Conservation (phyloP, 306 rosid species). For the Begonia fuchsioides region DNA sequence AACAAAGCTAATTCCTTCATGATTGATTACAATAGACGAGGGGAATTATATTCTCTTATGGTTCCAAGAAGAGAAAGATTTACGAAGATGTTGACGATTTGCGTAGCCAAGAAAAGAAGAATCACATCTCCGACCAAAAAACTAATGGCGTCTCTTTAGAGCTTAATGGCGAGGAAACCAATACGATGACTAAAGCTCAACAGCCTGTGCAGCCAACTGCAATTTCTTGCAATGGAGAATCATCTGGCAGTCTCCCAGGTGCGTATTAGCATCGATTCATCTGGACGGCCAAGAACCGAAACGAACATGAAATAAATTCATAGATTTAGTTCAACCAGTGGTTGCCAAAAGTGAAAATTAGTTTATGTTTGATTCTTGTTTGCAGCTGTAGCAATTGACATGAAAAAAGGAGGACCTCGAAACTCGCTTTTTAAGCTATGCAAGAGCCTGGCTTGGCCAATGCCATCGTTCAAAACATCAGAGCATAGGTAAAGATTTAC, state of each 20-base stretch:
- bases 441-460: slow-evolving; percentile 65
- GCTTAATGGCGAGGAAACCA: slow-evolving; percentile 13
- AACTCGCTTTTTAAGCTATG: slow-evolving; percentile 42
- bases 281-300: no score
- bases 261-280: no score
- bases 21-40: slow-evolving; percentile 30
- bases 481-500: slow-evolving; percentile 56
- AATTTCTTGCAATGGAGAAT: no score
- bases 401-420: slow-evolving; percentile 89
- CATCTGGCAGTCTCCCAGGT: no score
- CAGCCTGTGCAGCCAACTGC: slow-evolving; percentile 6
- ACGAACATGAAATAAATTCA: no score
- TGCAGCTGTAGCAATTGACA: slow-evolving; percentile 41
- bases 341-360: background rate
- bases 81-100: slow-evolving; percentile 11
- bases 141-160: slow-evolving; percentile 13
- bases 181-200: slow-evolving; percentile 15
- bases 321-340: no score
- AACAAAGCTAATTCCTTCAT: background rate
- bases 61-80: slow-evolving; percentile 45
- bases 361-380: background rate
- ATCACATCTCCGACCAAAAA: slow-evolving; percentile 4
- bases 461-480: slow-evolving; percentile 40
- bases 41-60: slow-evolving; percentile 35
- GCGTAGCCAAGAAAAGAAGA: slow-evolving; percentile 8